Conservation (phyloP, 2,329 filamentous ascomycete species). For the Westerdykella sp. region DNA sequence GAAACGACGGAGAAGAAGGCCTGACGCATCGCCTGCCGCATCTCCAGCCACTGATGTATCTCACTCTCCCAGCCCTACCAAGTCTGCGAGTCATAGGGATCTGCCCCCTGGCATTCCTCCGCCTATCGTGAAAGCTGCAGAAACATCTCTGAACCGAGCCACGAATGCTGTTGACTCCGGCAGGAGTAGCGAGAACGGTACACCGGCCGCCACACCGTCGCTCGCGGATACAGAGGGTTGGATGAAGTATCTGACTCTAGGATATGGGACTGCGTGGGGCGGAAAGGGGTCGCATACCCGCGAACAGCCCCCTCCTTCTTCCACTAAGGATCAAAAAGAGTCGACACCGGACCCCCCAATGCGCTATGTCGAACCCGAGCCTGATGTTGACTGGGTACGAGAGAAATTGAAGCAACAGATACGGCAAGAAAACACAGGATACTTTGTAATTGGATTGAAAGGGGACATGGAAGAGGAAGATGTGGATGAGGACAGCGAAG, state of each 20-base stretch:
- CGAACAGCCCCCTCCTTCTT: background rate
- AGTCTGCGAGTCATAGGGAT: constrained; percentile 3
- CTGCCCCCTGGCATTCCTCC: constrained; percentile 40
- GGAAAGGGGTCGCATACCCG: constrained; percentile 13
- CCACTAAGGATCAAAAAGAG: background rate
- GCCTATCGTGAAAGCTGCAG: constrained; percentile 42
- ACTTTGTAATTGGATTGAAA: constrained; percentile 63
- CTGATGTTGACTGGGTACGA: constrained; percentile 46
- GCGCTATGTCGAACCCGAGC: constrained; percentile 33
- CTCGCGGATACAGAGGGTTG: constrained; percentile 43
- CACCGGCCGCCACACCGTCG: constrained; percentile 26
- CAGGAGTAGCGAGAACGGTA: constrained; percentile 9
- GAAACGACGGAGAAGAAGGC: constrained; percentile 39
- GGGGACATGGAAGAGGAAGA: constrained; percentile 54
- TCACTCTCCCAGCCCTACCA: constrained; percentile 1
- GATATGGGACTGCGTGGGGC: constrained; percentile 40
- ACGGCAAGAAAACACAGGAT: constrained; percentile 42
- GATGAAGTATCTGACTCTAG: constrained; percentile 48
- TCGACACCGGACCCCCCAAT: constrained; percentile 20
- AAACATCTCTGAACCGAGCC: constrained; percentile 41
- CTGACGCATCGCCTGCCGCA: constrained; percentile 5
- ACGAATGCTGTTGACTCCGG: constrained; percentile 32
- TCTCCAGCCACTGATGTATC: constrained; percentile 3
- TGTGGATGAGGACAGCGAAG: constrained; percentile 40
- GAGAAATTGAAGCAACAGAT: constrained; percentile 55